Evolutionary conservation across 345 rosid genomes (phyloP).

Genomic region (Eucalyptus victrix): DNA sequence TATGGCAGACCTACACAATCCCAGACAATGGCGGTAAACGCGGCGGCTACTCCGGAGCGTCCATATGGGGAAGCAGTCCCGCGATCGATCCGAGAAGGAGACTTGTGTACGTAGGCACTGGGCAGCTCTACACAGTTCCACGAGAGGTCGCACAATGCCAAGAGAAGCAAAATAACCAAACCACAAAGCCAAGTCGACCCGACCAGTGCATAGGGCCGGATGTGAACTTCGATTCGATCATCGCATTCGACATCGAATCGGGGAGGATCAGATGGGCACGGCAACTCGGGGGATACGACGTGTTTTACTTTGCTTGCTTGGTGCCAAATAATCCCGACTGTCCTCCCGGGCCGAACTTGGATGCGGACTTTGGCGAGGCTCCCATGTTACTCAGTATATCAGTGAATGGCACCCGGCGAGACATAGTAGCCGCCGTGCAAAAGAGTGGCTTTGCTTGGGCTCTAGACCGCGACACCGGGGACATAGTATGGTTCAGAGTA

Average conservation of each 20-base stretch:
- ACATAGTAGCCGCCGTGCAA: conserved; percentile 16
- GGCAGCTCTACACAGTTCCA: conserved; percentile 34
- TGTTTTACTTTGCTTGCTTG: conserved; percentile 27
- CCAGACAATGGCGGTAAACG: conserved; percentile 29
- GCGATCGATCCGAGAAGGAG: conserved; percentile 17
- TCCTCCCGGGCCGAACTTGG: conserved; percentile 37
- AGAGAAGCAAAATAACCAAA: conserved; percentile 27
- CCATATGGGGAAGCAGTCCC: conserved; percentile 48
- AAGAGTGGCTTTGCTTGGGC: conserved; percentile 44
- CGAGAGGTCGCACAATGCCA: conserved; percentile 20
- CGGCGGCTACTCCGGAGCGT: conserved; percentile 36
- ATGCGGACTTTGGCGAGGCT: conserved; percentile 27
- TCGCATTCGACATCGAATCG: conserved; percentile 12
- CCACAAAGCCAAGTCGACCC: conserved; percentile 17
- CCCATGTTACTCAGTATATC: conserved; percentile 14
- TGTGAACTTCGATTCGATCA: conserved; percentile 16
- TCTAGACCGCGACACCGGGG: conserved; percentile 22
- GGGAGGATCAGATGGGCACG: conserved; percentile 25
- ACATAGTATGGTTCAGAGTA: conserved; percentile 27
- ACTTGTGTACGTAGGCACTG: conserved; percentile 28
- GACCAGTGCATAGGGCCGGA: conserved; percentile 28
- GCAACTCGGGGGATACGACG: conserved; percentile 30
- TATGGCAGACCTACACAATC: conserved; percentile 26
- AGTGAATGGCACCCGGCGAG: neutral
- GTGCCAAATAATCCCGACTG: conserved; percentile 30